Conservation (phyloP, 2,329 filamentous ascomycete genomes). For the Fusarium sp. region DNA sequence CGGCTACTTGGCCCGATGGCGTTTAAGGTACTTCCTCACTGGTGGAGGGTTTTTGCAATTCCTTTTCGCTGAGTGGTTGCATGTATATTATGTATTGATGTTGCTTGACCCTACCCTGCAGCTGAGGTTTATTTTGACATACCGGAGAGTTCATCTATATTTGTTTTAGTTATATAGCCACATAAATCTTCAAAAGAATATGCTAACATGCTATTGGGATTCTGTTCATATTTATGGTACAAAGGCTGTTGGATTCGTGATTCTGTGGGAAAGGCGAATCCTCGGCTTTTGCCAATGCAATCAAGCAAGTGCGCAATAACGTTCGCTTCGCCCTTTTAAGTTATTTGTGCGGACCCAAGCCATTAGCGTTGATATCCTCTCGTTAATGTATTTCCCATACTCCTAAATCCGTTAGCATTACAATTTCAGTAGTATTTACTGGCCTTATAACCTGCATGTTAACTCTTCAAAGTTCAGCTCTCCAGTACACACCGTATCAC, state of each 20-base stretch:
- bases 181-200: neutral
- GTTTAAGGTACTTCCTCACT: neutral
- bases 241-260: fast-evolving
- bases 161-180: neutral
- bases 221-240: fast-evolving
- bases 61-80: neutral
- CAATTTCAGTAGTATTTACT: fast-evolving
- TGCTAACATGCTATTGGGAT: fast-evolving
- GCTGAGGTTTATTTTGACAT: neutral
- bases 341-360: fast-evolving
- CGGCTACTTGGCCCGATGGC: neutral
- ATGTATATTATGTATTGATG: no score
- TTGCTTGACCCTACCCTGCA: neutral
- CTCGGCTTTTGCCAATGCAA: fast-evolving
- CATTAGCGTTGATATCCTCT: fast-evolving
- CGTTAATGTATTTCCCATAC: fast-evolving
- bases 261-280: fast-evolving
- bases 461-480: neutral
- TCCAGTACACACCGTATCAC: fast-evolving
- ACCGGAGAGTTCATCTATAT: fast-evolving
- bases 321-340: fast-evolving
- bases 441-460: fast-evolving
- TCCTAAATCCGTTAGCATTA: fast-evolving
- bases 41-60: neutral
- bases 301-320: fast-evolving